Evolutionary conservation across 2,329 filamentous ascomycete genomes (phyloP).

Genomic region (Geosmithia morbida): DNA sequence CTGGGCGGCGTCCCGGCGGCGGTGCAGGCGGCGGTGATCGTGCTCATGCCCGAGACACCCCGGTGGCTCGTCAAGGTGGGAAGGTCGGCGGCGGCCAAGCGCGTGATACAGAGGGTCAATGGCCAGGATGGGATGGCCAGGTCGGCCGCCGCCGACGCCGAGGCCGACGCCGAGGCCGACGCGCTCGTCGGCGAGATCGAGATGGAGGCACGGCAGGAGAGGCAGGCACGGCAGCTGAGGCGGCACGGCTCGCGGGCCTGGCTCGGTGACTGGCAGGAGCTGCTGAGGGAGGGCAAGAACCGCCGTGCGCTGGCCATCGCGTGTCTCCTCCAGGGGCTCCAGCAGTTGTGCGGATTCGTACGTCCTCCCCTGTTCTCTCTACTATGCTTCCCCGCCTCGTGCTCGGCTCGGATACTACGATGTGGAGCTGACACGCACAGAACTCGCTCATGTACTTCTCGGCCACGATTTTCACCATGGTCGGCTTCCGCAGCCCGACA

Average conservation of each 20-base stretch:
- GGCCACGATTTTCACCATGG: conserved; percentile 63
- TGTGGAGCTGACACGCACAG: conserved; percentile 19
- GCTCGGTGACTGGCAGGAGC: conserved; percentile 34
- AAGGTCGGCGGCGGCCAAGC: conserved; percentile 43
- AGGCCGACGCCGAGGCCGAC: conserved; percentile 27
- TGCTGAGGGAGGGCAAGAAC: conserved; percentile 46
- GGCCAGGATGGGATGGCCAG: conserved; percentile 24
- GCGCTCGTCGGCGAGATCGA: conserved; percentile 55
- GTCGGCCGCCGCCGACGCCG: conserved; percentile 5
- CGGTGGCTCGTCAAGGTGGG: conserved; percentile 69
- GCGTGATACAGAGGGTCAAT: conserved; percentile 52
- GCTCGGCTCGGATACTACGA: background rate
- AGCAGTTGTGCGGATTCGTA: conserved; percentile 78
- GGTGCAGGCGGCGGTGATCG: conserved; percentile 53
- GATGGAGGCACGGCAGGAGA: conserved; percentile 58
- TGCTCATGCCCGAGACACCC: conserved; percentile 75
- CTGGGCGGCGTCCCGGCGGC: conserved; percentile 65
- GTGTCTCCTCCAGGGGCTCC: conserved; percentile 72
- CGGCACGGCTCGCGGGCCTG: conserved; percentile 15
- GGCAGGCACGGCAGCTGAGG: conserved; percentile 28
- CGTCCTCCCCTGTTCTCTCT: conserved; percentile 13
- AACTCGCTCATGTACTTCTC: conserved; percentile 92
- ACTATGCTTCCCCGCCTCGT: background rate
- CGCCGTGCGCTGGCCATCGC: conserved; percentile 69
- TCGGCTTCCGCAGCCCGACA: conserved; percentile 67